phyloP scores from a whole-genome alignment of 257 asterid genomes.

The Cruciata laevipes region DNA sequence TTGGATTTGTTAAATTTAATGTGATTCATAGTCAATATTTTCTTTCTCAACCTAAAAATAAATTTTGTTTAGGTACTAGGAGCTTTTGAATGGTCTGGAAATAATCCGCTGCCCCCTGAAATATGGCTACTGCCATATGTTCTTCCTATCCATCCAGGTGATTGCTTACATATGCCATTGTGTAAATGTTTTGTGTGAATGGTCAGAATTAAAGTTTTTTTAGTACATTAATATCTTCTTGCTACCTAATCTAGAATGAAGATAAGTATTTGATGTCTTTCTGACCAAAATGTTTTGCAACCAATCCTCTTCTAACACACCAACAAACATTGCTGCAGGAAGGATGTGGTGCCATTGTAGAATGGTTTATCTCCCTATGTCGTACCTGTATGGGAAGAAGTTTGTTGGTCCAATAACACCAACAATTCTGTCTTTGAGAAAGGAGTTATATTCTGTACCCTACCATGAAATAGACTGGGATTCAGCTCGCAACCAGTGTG shows the following conservation, averaged over 20 bases:
- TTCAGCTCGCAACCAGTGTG: constrained; percentile 78
- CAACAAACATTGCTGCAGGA: constrained; percentile 45
- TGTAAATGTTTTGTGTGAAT: not conserved
- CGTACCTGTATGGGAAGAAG: constrained; percentile 86
- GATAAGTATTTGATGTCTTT: not conserved
- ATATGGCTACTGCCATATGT: constrained; percentile 85
- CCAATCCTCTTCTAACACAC: not conserved
- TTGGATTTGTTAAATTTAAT: constrained; percentile 16
- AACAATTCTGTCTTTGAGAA: constrained; percentile 79
- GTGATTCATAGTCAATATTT: not conserved
- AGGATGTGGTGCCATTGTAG: constrained; percentile 99
- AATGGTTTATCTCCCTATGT: constrained; percentile 99
- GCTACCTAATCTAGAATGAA: not conserved
- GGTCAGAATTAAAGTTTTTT: not conserved
- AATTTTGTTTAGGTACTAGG: constrained; percentile 74
- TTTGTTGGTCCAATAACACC: constrained; percentile 91
- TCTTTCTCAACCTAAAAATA: not conserved
- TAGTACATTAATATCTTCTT: not conserved
- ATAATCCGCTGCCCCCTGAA: constrained; percentile 98
- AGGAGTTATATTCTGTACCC: constrained; percentile 68
- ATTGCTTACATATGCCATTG: constrained; percentile 8
- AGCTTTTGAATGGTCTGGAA: constrained; percentile 95
- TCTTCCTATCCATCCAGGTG: constrained; percentile 97
- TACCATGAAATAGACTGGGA: constrained; percentile 93
- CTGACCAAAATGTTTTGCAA: not conserved